Conservation (phyloP, 495 filamentous ascomycete species). For the Penicillium macrosclerotiorum region DNA sequence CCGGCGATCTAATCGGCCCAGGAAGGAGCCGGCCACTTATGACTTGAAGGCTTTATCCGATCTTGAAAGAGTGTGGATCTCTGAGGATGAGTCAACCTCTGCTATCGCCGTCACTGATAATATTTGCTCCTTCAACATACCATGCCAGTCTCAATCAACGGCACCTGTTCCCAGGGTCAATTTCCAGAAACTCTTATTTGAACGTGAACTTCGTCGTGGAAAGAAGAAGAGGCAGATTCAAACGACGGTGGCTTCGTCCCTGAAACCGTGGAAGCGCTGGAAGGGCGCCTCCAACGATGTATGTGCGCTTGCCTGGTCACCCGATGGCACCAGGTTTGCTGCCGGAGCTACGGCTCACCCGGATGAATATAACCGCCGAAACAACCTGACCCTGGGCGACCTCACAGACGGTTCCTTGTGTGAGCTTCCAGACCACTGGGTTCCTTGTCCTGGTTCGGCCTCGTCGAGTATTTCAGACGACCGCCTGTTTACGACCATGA, state of each 20-base stretch:
- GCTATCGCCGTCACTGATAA: neutral
- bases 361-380: conserved; percentile 76
- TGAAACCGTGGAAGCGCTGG: conserved; percentile 42
- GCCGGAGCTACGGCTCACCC: conserved; percentile 70
- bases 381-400: conserved; percentile 77
- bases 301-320: conserved; percentile 46
- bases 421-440: conserved; percentile 70
- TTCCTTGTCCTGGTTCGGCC: conserved; percentile 49
- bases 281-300: conserved; percentile 55
- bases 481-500: conserved; percentile 76
- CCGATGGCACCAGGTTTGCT: conserved; percentile 47
- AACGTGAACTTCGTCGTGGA: conserved; percentile 25
- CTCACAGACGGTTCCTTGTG: conserved; percentile 48
- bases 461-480: conserved; percentile 61
- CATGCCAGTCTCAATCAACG: neutral
- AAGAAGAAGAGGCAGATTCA: conserved; percentile 14
- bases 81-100: neutral
- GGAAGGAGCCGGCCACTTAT: conserved; percentile 11
- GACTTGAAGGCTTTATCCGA: conserved; percentile 10
- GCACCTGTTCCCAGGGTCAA: neutral
- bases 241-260: conserved; percentile 15
- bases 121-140: too few species aligned
- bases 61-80: neutral
- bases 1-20: conserved; percentile 12
- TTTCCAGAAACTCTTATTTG: conserved; percentile 19